phyloP scores from a whole-genome alignment of 768 basidiomycete species.

The Boletus insuetus region DNA sequence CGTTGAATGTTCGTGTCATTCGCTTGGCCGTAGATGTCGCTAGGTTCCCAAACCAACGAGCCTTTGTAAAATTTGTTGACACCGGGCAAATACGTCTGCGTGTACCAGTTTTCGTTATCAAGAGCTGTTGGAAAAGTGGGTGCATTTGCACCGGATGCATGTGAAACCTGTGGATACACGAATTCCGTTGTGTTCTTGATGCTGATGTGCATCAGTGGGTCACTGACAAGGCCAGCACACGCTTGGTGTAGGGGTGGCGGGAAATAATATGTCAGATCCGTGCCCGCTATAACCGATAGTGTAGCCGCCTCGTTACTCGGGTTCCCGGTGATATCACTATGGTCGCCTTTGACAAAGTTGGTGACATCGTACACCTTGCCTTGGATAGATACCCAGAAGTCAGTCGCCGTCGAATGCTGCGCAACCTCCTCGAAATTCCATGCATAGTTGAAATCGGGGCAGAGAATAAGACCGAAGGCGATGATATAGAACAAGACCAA shows the following conservation, averaged over 20 bases:
- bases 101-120: constrained; percentile 52
- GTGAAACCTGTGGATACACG: constrained; percentile 46
- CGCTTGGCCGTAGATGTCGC: constrained; percentile 36
- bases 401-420: constrained; percentile 46
- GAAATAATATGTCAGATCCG: constrained; percentile 63
- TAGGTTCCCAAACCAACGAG: constrained; percentile 48
- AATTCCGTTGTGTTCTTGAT: constrained; percentile 47
- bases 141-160: constrained; percentile 52
- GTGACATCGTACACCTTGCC: constrained; percentile 63
- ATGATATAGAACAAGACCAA: constrained; percentile 66
- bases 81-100: constrained; percentile 49
- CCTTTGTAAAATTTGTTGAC: constrained; percentile 61
- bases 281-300: constrained; percentile 55
- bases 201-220: constrained; percentile 38
- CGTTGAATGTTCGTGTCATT: constrained; percentile 35
- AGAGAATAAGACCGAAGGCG: constrained; percentile 57
- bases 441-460: constrained; percentile 59
- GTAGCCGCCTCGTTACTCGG: constrained; percentile 48
- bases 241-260: constrained; percentile 56
- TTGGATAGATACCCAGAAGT: constrained; percentile 63
- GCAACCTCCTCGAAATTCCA: constrained; percentile 52
- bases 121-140: constrained; percentile 36
- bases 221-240: constrained; percentile 57
- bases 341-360: constrained; percentile 57
- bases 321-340: constrained; percentile 55